Conservation (phyloP, 768 basidiomycete species). For the Russula vinacea region DNA sequence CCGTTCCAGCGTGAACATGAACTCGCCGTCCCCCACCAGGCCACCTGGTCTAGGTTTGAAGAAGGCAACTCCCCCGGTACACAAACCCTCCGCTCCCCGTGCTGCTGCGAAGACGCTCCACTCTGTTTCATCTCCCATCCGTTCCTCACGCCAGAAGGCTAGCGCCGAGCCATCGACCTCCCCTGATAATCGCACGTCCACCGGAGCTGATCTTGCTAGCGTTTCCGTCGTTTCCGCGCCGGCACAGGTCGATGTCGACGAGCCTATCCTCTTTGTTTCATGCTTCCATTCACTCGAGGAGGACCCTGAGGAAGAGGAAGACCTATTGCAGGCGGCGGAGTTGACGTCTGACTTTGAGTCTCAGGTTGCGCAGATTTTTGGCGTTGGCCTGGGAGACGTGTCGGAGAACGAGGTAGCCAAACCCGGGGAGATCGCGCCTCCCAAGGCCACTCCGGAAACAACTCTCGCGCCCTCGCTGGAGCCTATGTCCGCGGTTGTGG, state of each 20-base stretch:
- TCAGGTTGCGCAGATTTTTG: slow-evolving; percentile 11
- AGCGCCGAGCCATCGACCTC: background rate
- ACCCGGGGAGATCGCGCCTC: background rate
- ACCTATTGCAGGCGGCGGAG: background rate
- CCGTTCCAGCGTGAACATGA: background rate
- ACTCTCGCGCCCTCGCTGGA: background rate
- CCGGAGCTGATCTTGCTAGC: background rate
- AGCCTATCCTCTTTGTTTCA: slow-evolving; percentile 1
- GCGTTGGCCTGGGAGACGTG: background rate
- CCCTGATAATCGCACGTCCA: background rate
- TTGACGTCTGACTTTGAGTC: background rate
- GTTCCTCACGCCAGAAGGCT: background rate
- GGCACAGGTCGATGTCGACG: background rate
- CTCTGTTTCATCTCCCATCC: background rate
- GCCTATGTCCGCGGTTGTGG: slow-evolving; percentile 17
- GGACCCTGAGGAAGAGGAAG: background rate
- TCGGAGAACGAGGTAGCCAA: background rate
- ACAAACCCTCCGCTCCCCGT: background rate
- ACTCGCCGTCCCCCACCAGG: slow-evolving; percentile 1
- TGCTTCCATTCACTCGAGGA: slow-evolving; percentile 19
- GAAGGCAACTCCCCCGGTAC: background rate
- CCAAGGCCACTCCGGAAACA: background rate
- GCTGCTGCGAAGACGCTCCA: background rate
- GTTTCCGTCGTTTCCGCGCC: background rate
- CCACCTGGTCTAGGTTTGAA: background rate